Percentiles rank a stretch among this genome's conserved stretches.
These are phyloP conservation scores for Candida multigemmis DNA, from an alignment of 805 yeast species.

Conservation along the genomic window DNA sequence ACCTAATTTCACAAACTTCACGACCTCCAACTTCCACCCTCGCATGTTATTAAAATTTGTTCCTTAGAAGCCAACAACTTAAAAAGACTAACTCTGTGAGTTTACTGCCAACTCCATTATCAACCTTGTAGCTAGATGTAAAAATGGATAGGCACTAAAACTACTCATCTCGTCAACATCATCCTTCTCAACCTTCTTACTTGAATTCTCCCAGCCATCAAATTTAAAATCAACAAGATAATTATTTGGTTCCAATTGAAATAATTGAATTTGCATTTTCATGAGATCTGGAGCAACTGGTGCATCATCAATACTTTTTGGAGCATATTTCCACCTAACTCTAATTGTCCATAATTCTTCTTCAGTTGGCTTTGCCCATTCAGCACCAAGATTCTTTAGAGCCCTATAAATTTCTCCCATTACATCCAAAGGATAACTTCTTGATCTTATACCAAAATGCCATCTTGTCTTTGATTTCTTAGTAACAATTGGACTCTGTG, in stretches of 20 bases:
- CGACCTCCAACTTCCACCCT: too few relatives aligned
- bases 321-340: constrained; percentile 85
- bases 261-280: constrained; percentile 95
- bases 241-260: constrained; percentile 92
- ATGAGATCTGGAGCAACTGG: constrained; percentile 60
- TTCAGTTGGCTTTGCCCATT: constrained; percentile 93
- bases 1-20: too few relatives aligned
- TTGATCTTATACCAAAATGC: constrained; percentile 96
- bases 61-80: too few relatives aligned
- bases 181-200: constrained; percentile 16
- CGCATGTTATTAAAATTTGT: too few relatives aligned
- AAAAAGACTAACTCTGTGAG: constrained; percentile 48
- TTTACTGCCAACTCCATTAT: constrained; percentile 97
- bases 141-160: constrained; percentile 92
- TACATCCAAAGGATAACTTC: constrained; percentile 94
- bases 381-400: constrained; percentile 86
- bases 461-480: constrained; percentile 92
- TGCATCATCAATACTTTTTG: constrained; percentile 10
- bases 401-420: constrained; percentile 98
- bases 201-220: constrained; percentile 79
- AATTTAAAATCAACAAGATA: constrained; percentile 95
- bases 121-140: constrained; percentile 83
- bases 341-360: constrained; percentile 94
- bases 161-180: constrained; percentile 68
- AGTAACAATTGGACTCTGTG: constrained; percentile 41